Evolutionary conservation across 495 filamentous ascomycete species (phyloP), one percentile per base, ranked within the genome.

Genomic region (Sphaerosporella brunnea): DNA sequence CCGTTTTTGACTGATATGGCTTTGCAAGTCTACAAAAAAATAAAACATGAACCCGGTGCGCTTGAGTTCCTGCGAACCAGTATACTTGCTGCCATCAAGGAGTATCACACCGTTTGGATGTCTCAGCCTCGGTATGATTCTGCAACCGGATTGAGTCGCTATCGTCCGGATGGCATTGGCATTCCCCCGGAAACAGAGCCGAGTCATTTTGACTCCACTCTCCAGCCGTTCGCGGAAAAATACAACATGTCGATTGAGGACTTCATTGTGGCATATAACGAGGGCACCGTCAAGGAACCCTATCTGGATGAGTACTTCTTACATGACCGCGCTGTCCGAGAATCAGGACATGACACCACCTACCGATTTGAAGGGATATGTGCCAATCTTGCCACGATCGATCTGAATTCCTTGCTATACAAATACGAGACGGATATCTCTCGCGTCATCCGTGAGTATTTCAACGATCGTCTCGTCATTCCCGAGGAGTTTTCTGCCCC

Each of bases 1-100:
- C 92, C 90, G 16, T 96, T 97, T 66, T 68, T 97, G 37, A 96
- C 92, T 20, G 92, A 96, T 65, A 93, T 97, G 83, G 84, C 92
- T 4, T 68, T 95, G 39, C 77, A 81, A 21, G 80, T 85, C 2
- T 96, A 85, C 56, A 82, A 92, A 47, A 78, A 77, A 48, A 96
- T 94, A 51, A 79, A 80, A 65, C 73, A 79, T 49, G 81, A 93
- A 53, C 75, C 78, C 0, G 79, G 72, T 35, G 72, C 85, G 2
- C 49, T 71, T 25, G 83, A 92, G 0, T 93, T 94, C 62, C 71
- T 97, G 45, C 70, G 73, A 11, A 72, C 70, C 16, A 75, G 86
- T 2, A 79, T 82, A 11, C 70, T 94, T 7, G 90, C 90, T 4
- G 92, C 87, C 2, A 94, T 95, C 63, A 96, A 95, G 63, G 90